Evolutionary conservation across 371 early-diverging fungal species (phyloP).

Genomic region (Mucor lusitanicus): DNA sequence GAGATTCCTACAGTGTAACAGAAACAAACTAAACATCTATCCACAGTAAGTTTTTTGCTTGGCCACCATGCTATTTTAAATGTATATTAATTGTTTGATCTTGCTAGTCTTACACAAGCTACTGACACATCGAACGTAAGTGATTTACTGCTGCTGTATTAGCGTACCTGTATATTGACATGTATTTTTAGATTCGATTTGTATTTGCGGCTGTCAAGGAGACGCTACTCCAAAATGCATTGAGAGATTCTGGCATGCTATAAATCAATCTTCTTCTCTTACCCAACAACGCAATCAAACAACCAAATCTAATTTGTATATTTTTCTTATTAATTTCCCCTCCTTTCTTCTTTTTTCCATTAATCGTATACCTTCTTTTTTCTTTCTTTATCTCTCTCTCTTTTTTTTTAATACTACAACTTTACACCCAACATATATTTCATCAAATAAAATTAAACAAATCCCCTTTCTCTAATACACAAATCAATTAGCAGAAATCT

Average conservation of each 20-base stretch:
- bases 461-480: neutral
- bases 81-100: conserved; percentile 61
- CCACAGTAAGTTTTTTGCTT: conserved; percentile 69
- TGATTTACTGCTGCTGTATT: neutral
- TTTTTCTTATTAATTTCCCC: neutral
- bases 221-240: conserved; percentile 74
- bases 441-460: neutral
- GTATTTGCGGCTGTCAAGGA: conserved; percentile 83
- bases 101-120: conserved; percentile 72
- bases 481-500: neutral
- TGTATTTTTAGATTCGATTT: conserved; percentile 50
- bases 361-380: neutral
- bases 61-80: neutral
- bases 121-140: conserved; percentile 83
- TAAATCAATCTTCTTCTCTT: conserved; percentile 27
- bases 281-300: neutral
- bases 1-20: conserved; percentile 77
- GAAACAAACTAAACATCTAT: conserved; percentile 76
- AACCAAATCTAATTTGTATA: conserved; percentile 1
- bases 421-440: neutral
- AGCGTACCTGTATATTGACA: neutral
- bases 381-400: neutral
- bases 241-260: conserved; percentile 71
- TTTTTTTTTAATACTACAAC: neutral
- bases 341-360: neutral